Base-by-base conservation (phyloP, 768 basidiomycete species). In the Chiua virens region DNA sequence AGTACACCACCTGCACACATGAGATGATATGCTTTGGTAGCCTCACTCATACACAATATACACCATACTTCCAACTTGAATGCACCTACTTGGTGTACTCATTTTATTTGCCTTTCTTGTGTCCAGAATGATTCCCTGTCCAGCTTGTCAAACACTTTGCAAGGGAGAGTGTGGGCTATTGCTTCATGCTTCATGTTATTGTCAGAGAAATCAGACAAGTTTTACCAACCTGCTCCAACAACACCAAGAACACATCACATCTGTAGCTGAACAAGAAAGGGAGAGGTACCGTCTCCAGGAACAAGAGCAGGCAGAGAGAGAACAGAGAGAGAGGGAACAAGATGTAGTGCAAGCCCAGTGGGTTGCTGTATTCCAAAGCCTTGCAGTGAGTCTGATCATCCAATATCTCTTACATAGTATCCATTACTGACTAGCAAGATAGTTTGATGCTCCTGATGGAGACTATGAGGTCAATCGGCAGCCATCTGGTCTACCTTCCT, bases 111-210 rank as follows among this genome's bases (percentile, higher is more conserved):
- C 30, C 8, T 13, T 37, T 10, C 22, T 45, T 20, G 43, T 42
- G 49, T 11, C 42, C 25, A 25, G 25, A 25, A 25, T 37, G 32
- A 25, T 43, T 1, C 1, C 20, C 7, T 47, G 41, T 13, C 51
- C 32, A 14, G 36, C 45, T 1, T 52, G 51, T 32, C 27, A 41
- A 2, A 28, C 10, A 6, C 28, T 4, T 4, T 13, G 42, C 15
- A 47, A 52, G 10, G 51, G 41, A n/a, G 21, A 52, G 10, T 41
- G 23, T 47, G 51, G 51, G 2, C 27, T 52, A 2, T 47, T 45
- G 1, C 15, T 25, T 5, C 42, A 50, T 21, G 15, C 20, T 1
- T 13, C n/a, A 8, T 8, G 35, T 11, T 52, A 41, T 27, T 47
- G 41, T 8, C 3, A 7, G 8, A 47, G 42, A 11, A 37, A n/a